Percentiles rank a stretch among this genome's conserved stretches.
Evolutionary conservation across 352 stramenopile species (phyloP).

Genomic region (Phytophthora pseudosyringae): DNA sequence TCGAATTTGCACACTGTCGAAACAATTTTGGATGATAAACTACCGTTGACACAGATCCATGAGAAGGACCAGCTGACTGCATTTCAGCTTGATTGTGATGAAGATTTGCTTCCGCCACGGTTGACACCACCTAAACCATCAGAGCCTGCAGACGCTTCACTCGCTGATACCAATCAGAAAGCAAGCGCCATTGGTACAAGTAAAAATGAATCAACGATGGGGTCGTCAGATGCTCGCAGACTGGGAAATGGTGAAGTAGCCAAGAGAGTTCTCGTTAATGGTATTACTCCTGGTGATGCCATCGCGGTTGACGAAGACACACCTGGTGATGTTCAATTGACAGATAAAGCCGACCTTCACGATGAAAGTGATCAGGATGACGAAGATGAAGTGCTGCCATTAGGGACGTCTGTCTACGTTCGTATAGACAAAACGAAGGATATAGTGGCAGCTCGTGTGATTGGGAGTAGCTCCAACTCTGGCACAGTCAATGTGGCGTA

Average conservation of each 20-base stretch:
- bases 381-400: constrained; percentile 42
- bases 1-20: constrained; percentile 74
- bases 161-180: not conserved
- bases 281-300: not conserved
- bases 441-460: constrained; percentile 64
- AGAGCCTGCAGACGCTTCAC: not conserved
- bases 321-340: not conserved
- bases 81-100: constrained; percentile 64
- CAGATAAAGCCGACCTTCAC: not conserved
- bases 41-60: constrained; percentile 72
- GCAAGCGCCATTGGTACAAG: not conserved
- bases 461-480: constrained; percentile 62
- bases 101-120: constrained; percentile 33
- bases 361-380: constrained; percentile 29
- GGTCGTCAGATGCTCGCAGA: not conserved
- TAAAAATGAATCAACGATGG: not conserved
- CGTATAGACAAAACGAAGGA: constrained; percentile 71
- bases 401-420: constrained; percentile 70
- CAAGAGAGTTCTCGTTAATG: constrained; percentile 2
- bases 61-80: constrained; percentile 79
- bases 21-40: constrained; percentile 62
- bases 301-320: constrained; percentile 1
- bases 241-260: not conserved
- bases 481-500: constrained; percentile 76
- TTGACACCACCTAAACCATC: not conserved